Conservation (phyloP, 2,329 filamentous ascomycete genomes). For the Dactylellina haptotyla region DNA sequence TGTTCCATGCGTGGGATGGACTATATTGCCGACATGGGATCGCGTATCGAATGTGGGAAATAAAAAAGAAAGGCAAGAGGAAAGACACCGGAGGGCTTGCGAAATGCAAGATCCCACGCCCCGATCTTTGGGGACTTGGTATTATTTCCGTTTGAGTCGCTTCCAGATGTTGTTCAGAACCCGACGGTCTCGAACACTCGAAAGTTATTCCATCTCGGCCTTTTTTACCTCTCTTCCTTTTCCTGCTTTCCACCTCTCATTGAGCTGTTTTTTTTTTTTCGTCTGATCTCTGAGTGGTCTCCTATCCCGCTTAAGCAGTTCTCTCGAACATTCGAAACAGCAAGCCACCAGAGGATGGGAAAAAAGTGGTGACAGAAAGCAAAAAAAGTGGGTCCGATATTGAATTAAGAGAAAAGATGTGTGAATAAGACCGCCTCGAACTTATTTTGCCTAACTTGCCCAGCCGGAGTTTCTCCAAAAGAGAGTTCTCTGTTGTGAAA, state of each 20-base stretch:
- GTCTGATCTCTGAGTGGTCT: constrained; percentile 4
- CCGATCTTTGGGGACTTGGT: too few species aligned
- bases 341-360: not conserved
- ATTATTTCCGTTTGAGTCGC: too few species aligned
- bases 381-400: constrained; percentile 12
- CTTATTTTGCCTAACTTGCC: constrained; percentile 11
- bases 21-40: not conserved
- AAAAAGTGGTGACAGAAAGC: not conserved
- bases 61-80: not conserved
- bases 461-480: constrained; percentile 11
- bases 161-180: not conserved
- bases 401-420: not conserved
- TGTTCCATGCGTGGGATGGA: not conserved
- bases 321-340: constrained; percentile 2
- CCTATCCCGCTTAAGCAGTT: not conserved
- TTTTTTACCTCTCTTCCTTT: not conserved
- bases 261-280: not conserved
- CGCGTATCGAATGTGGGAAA: not conserved
- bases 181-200: too few species aligned
- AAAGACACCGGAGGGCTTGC: too few species aligned
- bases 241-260: not conserved
- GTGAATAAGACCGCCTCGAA: not conserved
- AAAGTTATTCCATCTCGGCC: not conserved
- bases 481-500: not conserved
- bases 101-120: too few species aligned